Base-by-base conservation (phyloP, 2,329 filamentous ascomycete species). In the Epichloe uncinata region DNA sequence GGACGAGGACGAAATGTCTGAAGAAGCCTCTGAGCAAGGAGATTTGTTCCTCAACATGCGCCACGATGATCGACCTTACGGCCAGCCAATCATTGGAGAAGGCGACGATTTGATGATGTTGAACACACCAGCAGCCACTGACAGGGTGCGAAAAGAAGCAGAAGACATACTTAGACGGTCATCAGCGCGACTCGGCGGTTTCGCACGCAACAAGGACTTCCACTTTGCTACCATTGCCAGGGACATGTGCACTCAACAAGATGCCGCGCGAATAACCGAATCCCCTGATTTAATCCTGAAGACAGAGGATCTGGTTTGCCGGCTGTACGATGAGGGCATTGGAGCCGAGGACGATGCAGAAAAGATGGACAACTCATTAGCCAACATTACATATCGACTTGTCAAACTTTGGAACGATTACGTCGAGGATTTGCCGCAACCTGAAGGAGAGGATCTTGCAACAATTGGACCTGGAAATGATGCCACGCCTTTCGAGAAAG, bases 191-290 rank as follows among this genome's bases (percentile, higher is more conserved):
- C 68, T 73, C 50, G 67, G 60, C 53, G 66, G 55, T 54, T 64
- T 54, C 51, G 58, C 55, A 55, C 70, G 60, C 69, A 77, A 70
- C 54, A 75, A 74, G 45, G 75, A 80, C 8, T 81, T 82, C 47
- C 78, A 80, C 42, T 85, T 88, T 59, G 76, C 81, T 4, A 71
- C 77, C 6, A 79, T 95, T 52, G 86, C 87, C 33, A 85, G 84
- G 61, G 82, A 84, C 53, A 66, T 90, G 9, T 80, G 82, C 72
- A 62, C 51, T 5, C 63, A 70, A 64, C 62, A 78, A 62, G 75
- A 75, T 36, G 70, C 77, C 35, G 79, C 85, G 1, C 60, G 67
- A 16, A 70, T 94, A 43, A 73, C 73, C 4, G 91, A 96, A 66
- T 71, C 82, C 1, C 79, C 84, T 53, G 74, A 82, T 43, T 65